Evolutionary conservation across 2,329 filamentous ascomycete genomes (phyloP), one percentile per base, ranked within the genome.

Genomic region (Alternaria solani): DNA sequence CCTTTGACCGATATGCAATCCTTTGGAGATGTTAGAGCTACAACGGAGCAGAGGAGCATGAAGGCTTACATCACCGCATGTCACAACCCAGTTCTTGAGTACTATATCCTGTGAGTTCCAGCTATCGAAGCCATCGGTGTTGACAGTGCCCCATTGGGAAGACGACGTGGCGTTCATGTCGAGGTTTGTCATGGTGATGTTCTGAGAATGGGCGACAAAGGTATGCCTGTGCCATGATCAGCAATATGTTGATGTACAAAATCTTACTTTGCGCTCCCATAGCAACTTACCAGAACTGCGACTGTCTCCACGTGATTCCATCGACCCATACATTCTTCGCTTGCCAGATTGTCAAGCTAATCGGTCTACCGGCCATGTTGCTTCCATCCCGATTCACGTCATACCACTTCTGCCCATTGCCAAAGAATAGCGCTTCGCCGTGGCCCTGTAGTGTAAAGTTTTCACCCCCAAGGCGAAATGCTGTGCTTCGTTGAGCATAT

Each of bases 1-100:
- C 85, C 83, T 72, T 88, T 88, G 7, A 86, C 84, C 1, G 84
- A 86, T 76, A 88, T 87, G 71, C 86, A 88, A 71, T 88, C 86
- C 59, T 88, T 20, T 14, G 84, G n/a, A 4, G 18, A 14, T 23
- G 16, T 72, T 81, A 83, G 2, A 81, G 16, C 20, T 34, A 81
- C 57, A 7, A 12, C 25, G 38, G 38, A 18, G 25, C 6, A n/a
- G 38, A 23, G 28, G 16, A 20, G 16, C 82, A 28, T 26, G 12
- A 28, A 16, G 26, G 28, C 66, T 55, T 62, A 72, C 69, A 51
- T 74, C 61, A 51, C 73, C 67, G 80, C 81, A 18, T 16, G 65
- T 72, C 11, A 73, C 69, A 4, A 79, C 81, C 79, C 82, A 84
- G 61, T 85, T 85, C 49, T 67, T 65, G 36, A 84, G 79, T 3